Evolutionary conservation across 805 yeast genomes (phyloP).

Genomic region (Metschnikowia corniflorae): DNA sequence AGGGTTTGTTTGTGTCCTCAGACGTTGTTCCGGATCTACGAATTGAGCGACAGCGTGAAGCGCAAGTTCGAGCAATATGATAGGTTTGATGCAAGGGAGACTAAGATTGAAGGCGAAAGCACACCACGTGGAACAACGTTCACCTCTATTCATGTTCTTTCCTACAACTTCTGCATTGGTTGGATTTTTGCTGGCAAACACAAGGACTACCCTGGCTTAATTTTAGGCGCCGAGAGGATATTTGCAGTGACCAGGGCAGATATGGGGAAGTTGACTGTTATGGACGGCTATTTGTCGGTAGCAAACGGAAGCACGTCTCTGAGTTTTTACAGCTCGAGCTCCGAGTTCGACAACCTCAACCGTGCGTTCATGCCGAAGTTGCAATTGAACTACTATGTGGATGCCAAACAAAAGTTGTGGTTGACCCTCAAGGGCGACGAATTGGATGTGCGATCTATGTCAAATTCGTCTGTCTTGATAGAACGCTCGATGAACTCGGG

Average conservation of each 20-base stretch:
- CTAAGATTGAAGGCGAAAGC: not conserved
- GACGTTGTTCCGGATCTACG: conserved; percentile 39
- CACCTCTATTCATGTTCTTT: conserved; percentile 50
- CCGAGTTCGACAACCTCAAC: conserved; percentile 49
- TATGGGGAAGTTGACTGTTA: conserved; percentile 63
- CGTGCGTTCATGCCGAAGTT: conserved; percentile 68
- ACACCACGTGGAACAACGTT: conserved; percentile 5
- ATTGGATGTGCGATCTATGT: conserved; percentile 60
- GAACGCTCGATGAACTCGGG: conserved; percentile 51
- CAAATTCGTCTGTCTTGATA: conserved; percentile 52
- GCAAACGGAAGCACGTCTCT: conserved; percentile 58
- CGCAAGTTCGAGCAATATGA: conserved; percentile 3
- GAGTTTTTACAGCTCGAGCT: conserved; percentile 44
- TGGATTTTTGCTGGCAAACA: conserved; percentile 61
- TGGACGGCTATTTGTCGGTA: conserved; percentile 66
- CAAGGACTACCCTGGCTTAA: conserved; percentile 63
- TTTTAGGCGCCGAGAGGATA: conserved; percentile 71
- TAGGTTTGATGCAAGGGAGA: not conserved
- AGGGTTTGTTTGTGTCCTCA: conserved; percentile 57
- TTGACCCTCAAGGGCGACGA: conserved; percentile 63
- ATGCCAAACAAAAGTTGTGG: conserved; percentile 36
- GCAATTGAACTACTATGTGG: conserved; percentile 49
- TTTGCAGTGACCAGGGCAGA: conserved; percentile 60
- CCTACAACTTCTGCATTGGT: conserved; percentile 69
- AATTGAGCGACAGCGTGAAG: conserved; percentile 26